Evolutionary conservation across 345 rosid genomes (phyloP).

Genomic region (Turritis glabra): DNA sequence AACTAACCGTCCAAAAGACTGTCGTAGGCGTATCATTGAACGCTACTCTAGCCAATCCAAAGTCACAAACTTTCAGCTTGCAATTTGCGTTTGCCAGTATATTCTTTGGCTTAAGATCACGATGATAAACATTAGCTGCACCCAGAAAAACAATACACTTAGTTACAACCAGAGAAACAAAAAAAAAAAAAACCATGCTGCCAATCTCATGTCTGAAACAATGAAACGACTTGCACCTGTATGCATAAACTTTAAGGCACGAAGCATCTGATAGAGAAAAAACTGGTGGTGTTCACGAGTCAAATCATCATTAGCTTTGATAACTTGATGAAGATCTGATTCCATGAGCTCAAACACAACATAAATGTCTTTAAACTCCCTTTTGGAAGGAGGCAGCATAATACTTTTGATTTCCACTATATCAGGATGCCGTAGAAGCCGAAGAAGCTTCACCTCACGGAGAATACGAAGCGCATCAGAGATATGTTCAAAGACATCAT

Average conservation of each 20-base stretch:
- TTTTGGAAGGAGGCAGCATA: slow-evolving; percentile 91
- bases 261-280: slow-evolving; percentile 95
- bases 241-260: slow-evolving; percentile 93
- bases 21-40: slow-evolving; percentile 84
- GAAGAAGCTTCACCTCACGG: slow-evolving; percentile 87
- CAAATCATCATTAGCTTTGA: slow-evolving; percentile 94
- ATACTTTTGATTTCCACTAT: slow-evolving; percentile 91
- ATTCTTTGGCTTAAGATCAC: slow-evolving; percentile 97
- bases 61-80: slow-evolving; percentile 94
- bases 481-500: slow-evolving; percentile 80
- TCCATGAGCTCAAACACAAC: slow-evolving; percentile 99
- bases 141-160: neutral
- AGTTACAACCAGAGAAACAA: neutral
- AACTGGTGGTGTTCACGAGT: slow-evolving; percentile 95
- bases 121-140: slow-evolving; percentile 93
- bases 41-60: slow-evolving; percentile 91
- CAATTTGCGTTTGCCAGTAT: slow-evolving; percentile 97
- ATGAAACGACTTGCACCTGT: slow-evolving; percentile 50
- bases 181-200: neutral
- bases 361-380: slow-evolving; percentile 91
- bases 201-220: neutral
- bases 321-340: slow-evolving; percentile 98
- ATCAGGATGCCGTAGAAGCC: slow-evolving; percentile 90
- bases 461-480: slow-evolving; percentile 86
- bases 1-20: slow-evolving; percentile 88